Conservation (phyloP, 2,329 filamentous ascomycete species). For the Fusarium sp. region DNA sequence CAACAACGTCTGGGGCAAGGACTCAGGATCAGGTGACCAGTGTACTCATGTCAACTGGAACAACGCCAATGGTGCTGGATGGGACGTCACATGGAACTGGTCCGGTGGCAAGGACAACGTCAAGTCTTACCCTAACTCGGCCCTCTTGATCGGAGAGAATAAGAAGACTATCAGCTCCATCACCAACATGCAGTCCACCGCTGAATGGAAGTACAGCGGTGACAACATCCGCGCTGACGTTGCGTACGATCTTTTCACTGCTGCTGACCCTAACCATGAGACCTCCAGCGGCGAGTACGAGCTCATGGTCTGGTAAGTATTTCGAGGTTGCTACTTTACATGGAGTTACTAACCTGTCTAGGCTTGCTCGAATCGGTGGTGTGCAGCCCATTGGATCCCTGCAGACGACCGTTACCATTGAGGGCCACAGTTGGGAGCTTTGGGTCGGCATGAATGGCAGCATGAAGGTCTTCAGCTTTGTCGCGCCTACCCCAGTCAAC, state of each 20-base stretch:
- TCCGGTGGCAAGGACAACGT: constrained; percentile 3
- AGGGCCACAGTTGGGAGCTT: constrained; percentile 13
- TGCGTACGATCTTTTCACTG: constrained; percentile 17
- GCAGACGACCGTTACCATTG: background rate
- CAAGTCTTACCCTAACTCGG: constrained; percentile 16
- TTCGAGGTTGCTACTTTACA: background rate
- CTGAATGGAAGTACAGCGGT: constrained; percentile 14
- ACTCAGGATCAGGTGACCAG: constrained; percentile 5
- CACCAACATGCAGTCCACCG: constrained; percentile 15
- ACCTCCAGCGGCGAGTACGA: constrained; percentile 15
- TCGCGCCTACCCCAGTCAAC: constrained; percentile 4
- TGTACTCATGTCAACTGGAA: constrained; percentile 13
- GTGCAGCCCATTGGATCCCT: constrained; percentile 4
- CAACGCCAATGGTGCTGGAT: constrained; percentile 18
- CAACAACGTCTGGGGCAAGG: constrained; percentile 19
- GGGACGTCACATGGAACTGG: constrained; percentile 11
- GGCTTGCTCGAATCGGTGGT: constrained; percentile 3
- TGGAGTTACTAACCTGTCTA: background rate
- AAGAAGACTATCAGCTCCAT: constrained; percentile 11
- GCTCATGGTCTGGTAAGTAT: constrained; percentile 14
- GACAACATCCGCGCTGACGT: constrained; percentile 9
- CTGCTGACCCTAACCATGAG: constrained; percentile 1
- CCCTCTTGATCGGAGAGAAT: background rate
- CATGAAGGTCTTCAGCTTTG: constrained; percentile 24
- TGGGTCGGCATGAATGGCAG: constrained; percentile 15